phyloP scores from a whole-genome alignment of 148 eudicot genomes.

The Rhododendron williamsianum region DNA sequence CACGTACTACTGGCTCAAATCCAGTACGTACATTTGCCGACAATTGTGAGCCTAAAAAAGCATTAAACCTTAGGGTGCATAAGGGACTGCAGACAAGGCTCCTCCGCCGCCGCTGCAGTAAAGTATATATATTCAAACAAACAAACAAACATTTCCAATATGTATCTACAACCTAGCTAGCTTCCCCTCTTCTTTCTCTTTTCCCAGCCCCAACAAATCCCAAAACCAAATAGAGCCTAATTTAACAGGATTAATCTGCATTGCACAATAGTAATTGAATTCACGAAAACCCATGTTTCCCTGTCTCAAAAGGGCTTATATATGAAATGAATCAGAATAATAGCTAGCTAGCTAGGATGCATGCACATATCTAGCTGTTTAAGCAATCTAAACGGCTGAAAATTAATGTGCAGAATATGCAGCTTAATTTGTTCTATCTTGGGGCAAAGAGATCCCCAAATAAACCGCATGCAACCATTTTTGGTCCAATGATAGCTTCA shows the following conservation, averaged over 20 bases:
- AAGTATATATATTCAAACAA: too few relatives aligned
- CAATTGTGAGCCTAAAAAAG: too few relatives aligned
- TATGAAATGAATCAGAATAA: too few relatives aligned
- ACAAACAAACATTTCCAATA: not conserved
- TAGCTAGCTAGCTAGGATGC: too few relatives aligned
- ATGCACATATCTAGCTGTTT: too few relatives aligned
- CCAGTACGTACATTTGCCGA: too few relatives aligned
- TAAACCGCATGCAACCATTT: not conserved
- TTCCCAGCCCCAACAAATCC: not conserved
- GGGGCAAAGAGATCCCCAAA: not conserved
- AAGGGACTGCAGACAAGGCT: too few relatives aligned
- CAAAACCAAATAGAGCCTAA: not conserved
- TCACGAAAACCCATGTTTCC: not conserved
- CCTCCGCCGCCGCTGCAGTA: too few relatives aligned
- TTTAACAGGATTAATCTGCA: not conserved
- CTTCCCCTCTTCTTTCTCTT: not conserved
- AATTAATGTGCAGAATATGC: not conserved
- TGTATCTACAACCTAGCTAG: not conserved
- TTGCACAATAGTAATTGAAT: not conserved
- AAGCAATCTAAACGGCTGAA: not conserved
- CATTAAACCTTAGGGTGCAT: too few relatives aligned
- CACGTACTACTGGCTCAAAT: too few relatives aligned
- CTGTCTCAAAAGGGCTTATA: too few relatives aligned
- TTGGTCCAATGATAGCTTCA: too few relatives aligned
- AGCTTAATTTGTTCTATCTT: not conserved